These are phyloP conservation scores for Podaxis sp. DNA, from an alignment of 768 basidiomycete species.

Conservation along the genomic window DNA sequence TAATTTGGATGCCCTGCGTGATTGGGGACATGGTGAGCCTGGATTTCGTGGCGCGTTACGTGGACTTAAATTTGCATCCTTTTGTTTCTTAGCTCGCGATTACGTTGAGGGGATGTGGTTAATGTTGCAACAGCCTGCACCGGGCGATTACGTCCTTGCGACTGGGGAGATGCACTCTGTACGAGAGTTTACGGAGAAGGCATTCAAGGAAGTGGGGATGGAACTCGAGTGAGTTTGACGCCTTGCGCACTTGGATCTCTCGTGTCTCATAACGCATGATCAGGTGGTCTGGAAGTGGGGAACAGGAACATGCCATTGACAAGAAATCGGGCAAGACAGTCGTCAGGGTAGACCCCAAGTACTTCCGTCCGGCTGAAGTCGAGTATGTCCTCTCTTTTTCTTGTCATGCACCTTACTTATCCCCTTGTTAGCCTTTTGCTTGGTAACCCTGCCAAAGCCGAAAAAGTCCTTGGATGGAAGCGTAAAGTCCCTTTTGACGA, in stretches of 20 bases:
- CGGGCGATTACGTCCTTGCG: slow-evolving; percentile 93
- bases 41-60: not conserved
- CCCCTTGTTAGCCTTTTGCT: slow-evolving; percentile 48
- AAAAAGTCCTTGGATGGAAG: slow-evolving; percentile 87
- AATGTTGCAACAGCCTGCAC: slow-evolving; percentile 83
- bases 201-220: slow-evolving; percentile 71
- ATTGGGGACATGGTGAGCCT: slow-evolving; percentile 91
- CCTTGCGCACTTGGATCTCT: not conserved
- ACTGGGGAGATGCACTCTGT: slow-evolving; percentile 96
- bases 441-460: slow-evolving; percentile 90
- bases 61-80: not conserved
- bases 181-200: slow-evolving; percentile 87
- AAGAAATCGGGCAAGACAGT: slow-evolving; percentile 64
- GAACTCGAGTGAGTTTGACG: slow-evolving; percentile 52
- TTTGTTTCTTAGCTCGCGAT: slow-evolving; percentile 56
- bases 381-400: slow-evolving; percentile 54
- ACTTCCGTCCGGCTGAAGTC: slow-evolving; percentile 96
- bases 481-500: slow-evolving; percentile 79
- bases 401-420: not conserved
- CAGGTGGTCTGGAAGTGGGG: slow-evolving; percentile 80
- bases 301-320: slow-evolving; percentile 76
- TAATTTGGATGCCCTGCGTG: slow-evolving; percentile 91
- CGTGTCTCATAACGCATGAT: slow-evolving; percentile 7
- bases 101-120: slow-evolving; percentile 99
- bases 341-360: slow-evolving; percentile 82